These are phyloP conservation scores for Eleusine indica DNA, from an alignment of 176 grass and related monocot genomes.

Conservation along the genomic window DNA sequence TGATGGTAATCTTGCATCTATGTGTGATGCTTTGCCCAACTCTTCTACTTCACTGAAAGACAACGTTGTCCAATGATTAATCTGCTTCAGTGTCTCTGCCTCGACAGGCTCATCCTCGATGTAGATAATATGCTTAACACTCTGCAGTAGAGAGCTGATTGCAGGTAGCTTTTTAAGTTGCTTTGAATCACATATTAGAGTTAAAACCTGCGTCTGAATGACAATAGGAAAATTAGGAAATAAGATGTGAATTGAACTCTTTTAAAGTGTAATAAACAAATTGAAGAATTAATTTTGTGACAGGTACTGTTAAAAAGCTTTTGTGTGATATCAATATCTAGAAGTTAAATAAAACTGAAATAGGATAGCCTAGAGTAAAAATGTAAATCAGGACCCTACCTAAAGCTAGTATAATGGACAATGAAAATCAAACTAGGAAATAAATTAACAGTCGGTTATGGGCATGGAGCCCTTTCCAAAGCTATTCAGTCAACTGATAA, in stretches of 20 bases:
- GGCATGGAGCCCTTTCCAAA: no score
- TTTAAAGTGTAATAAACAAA: not conserved
- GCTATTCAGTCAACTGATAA: not conserved
- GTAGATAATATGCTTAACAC: constrained; percentile 73
- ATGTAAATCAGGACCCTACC: not conserved
- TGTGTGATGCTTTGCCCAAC: constrained; percentile 61
- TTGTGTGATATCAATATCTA: not conserved
- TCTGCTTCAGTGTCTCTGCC: constrained; percentile 46
- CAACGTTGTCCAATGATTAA: constrained; percentile 55
- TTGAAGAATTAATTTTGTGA: not conserved
- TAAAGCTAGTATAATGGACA: not conserved
- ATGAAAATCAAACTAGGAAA: not conserved
- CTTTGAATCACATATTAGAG: constrained; percentile 83
- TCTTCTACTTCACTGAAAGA: constrained; percentile 75
- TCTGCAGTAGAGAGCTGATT: constrained; percentile 64
- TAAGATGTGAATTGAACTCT: not conserved
- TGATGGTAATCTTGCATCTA: constrained; percentile 62
- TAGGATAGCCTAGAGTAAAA: not conserved
- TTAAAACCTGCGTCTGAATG: constrained; percentile 85
- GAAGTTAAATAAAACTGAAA: not conserved
- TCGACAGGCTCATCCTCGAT: constrained; percentile 85
- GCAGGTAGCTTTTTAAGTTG: constrained; percentile 84
- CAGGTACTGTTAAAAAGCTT: not conserved
- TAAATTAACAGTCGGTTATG: not conserved
- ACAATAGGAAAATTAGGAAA: constrained; percentile 33